Base-by-base conservation (phyloP, 31 red algal genomes). In the Asparagopsis taxiformis region DNA sequence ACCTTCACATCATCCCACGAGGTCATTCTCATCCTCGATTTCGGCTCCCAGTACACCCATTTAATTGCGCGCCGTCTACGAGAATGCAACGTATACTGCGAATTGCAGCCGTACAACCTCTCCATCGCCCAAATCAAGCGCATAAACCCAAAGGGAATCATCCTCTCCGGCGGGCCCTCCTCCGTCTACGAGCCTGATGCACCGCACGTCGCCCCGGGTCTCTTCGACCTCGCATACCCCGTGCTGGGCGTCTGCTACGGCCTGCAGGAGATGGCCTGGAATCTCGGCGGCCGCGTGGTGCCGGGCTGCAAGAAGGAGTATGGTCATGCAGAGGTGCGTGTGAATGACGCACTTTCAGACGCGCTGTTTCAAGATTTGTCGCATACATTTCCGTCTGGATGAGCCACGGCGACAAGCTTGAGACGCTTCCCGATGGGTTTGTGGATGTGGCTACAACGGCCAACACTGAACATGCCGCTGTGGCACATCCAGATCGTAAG, bases 221-320 rank as follows among this genome's bases (percentile, higher is more conserved):
- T 99, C 15, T 66, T 94, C 51, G 59, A 91, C n/a, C 64, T 92
- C 19, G 81, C 70, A 17, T 68, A 95, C 37, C 96, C 96, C 20
- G 52, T 99, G 0, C 72, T 99, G 15, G 96, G 96, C 28, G 95
- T 99, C 22, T 99, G 96, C 63, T 99, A 99, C 70, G 96, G 96
- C 19, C 54, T 99, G 15, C 96, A 99, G 51, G 91, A 95, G 73
- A 82, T 99, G 51, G 88, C 82, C 15, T 56, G 91, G 62, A 21
- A 51, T 9, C 46, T 95, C 0, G 96, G 96, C 32, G 91, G 96
- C 25, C 21, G 48, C 15, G 96, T 99, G 0, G 72, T 70, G 21
- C 39, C 72, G 16, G 83, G 92, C 0, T 49, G 46, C 15, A 95
- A 94, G 59, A 65, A 49, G 21, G 96, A 99, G 68, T 99, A 75